Conservation (phyloP, 1,139 yeast species). For the Suhomyces maxii region DNA sequence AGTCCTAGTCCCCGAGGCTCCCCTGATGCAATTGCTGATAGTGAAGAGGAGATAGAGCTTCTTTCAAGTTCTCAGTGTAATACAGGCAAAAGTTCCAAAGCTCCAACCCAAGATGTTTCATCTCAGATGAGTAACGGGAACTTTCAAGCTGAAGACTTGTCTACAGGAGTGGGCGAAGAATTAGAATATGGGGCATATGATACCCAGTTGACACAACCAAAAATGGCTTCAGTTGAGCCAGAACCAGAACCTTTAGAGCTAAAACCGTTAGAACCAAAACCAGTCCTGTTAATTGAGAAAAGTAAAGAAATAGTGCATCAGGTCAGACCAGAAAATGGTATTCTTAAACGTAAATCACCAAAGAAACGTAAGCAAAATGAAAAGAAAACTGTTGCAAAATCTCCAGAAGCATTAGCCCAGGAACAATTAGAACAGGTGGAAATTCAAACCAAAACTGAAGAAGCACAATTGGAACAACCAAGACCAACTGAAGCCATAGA, state of each 20-base stretch:
- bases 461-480: too few relatives aligned
- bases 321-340: not conserved
- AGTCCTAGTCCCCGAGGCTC: not conserved
- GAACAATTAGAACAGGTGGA: too few relatives aligned
- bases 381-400: too few relatives aligned
- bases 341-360: not conserved
- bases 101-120: not conserved
- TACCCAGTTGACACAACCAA: not conserved
- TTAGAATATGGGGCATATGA: slow-evolving; percentile 1
- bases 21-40: slow-evolving; percentile 14
- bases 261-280: too few relatives aligned
- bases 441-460: too few relatives aligned
- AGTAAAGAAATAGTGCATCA: not conserved
- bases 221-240: not conserved
- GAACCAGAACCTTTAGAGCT: not conserved
- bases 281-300: not conserved
- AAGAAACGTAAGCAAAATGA: not conserved
- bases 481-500: too few relatives aligned
- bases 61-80: slow-evolving; percentile 5
- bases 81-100: not conserved
- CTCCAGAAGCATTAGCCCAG: too few relatives aligned
- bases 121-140: slow-evolving; percentile 12
- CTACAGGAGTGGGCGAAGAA: slow-evolving; percentile 3
- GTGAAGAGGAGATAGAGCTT: slow-evolving; percentile 17
- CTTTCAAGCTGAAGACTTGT: slow-evolving; percentile 14